Evolutionary conservation across 2,329 filamentous ascomycete species (phyloP), one percentile per base, ranked within the genome.

Genomic region (Xylaria sp.): DNA sequence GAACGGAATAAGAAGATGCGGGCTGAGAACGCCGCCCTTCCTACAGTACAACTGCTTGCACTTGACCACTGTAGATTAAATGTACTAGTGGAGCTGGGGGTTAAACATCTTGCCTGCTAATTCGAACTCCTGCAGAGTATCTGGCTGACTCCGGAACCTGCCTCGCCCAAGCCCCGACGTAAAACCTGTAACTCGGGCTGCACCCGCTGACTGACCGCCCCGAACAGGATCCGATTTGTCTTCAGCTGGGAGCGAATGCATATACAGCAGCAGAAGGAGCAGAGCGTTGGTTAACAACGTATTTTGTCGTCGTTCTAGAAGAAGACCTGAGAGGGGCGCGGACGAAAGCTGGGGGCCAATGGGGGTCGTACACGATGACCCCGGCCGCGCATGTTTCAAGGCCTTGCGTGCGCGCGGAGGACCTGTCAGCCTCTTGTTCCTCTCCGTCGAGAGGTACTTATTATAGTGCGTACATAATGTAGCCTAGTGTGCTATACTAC

Each of bases 361-460:
- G 23, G 61, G 69, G 63, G 63, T 44, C 34, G 66, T 72, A 76
- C 74, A 76, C 75, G 73, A 76, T 51, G 55, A 56, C 63, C 63
- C 50, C 65, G 46, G 55, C 57, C 57, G 61, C 57, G 59, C 62
- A 41, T 67, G 75, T 76, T 76, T 76, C 75, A 75, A 70, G 58
- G 66, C 63, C 74, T 67, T 37, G 34, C 34, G 28, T 70, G 72
- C 58, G 70, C 39, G 52, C 18, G n/a, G 55, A 65, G 67, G 18
- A 41, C 18, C 63, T 56, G 55, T 72, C 54, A 62, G 70, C 69
- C 66, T 68, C 61, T 69, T 56, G 57, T 68, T 64, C 61, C 34
- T 18, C 28, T 15, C 18, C 8, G 13, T 23, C 28, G 18, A 25
- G 12, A 23, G 1, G 9, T 25, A 5, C 20, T 10, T 41, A 6